A percentile compares a stretch with the other conserved stretches of the same genome.
These are phyloP conservation scores for Alternaria brassicae DNA, from an alignment of 2,329 filamentous ascomycete genomes.

Conservation along the genomic window DNA sequence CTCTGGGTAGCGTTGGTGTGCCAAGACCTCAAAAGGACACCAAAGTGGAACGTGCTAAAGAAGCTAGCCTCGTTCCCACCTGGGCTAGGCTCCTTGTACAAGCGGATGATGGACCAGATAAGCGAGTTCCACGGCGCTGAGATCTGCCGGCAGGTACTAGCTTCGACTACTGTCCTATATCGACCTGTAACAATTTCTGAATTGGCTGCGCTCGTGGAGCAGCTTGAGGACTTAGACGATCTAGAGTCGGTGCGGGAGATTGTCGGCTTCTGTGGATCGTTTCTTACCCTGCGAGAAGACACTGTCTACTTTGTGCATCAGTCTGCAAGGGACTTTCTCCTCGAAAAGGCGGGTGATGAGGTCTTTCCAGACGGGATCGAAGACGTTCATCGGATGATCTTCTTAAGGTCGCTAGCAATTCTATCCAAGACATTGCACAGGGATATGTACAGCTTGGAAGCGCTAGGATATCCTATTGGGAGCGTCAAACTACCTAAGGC, in stretches of 20 bases:
- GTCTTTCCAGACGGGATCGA: neutral
- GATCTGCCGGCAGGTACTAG: constrained; percentile 49
- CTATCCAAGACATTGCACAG: too few relatives aligned
- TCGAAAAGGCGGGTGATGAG: neutral
- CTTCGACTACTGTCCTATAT: constrained; percentile 37
- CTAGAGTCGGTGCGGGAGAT: constrained; percentile 18
- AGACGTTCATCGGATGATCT: neutral
- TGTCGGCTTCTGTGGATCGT: constrained; percentile 50
- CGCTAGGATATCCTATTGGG: too few relatives aligned
- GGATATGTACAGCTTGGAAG: constrained; percentile 23
- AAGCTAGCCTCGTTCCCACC: too few relatives aligned
- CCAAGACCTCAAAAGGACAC: too few relatives aligned
- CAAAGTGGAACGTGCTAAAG: too few relatives aligned
- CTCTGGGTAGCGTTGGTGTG: neutral
- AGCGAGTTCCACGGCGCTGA: constrained; percentile 6
- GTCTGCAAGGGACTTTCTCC: constrained; percentile 55
- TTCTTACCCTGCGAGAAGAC: neutral
- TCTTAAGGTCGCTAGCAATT: neutral
- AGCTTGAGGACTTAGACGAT: neutral
- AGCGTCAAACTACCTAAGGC: too few relatives aligned
- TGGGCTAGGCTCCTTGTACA: too few relatives aligned
- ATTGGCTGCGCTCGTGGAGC: neutral
- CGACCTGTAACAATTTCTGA: constrained; percentile 43
- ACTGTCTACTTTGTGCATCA: constrained; percentile 50
- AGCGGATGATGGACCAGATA: too few relatives aligned